Percentiles rank a stretch among this genome's conserved stretches.
Conservation (phyloP, 805 yeast species). For the Candida arabinofermentans region DNA sequence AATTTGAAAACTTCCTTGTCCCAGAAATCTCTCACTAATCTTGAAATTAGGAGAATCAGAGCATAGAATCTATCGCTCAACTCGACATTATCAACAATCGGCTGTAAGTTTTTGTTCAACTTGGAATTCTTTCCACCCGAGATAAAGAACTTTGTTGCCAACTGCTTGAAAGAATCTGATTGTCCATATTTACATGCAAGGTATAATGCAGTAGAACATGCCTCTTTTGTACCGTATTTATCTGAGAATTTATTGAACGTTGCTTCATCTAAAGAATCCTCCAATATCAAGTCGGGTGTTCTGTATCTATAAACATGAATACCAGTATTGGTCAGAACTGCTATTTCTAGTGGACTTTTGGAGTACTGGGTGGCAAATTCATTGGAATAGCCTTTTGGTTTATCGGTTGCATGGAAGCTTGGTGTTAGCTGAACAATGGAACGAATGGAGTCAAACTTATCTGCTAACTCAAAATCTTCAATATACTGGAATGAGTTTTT, state of each 20-base stretch:
- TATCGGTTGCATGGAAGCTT: conserved; percentile 63
- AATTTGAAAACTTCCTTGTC: conserved; percentile 56
- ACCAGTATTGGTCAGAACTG: conserved; percentile 77
- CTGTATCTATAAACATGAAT: conserved; percentile 72
- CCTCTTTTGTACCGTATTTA: conserved; percentile 83
- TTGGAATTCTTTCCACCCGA: conserved; percentile 53
- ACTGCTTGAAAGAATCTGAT: conserved; percentile 43
- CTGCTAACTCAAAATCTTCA: conserved; percentile 78
- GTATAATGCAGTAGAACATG: conserved; percentile 83
- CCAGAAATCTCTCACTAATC: conserved; percentile 83
- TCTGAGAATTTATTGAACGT: conserved; percentile 66
- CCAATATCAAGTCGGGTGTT: conserved; percentile 76
- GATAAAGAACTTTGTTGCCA: conserved; percentile 48
- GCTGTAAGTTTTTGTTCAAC: conserved; percentile 31
- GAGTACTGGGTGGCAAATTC: conserved; percentile 84
- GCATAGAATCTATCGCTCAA: conserved; percentile 92
- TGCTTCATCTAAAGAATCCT: conserved; percentile 56
- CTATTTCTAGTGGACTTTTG: conserved; percentile 62
- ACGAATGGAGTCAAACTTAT: conserved; percentile 52
- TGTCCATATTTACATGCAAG: conserved; percentile 73
- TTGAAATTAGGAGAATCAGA: conserved; percentile 68
- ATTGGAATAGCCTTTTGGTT: conserved; percentile 81
- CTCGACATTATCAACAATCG: conserved; percentile 68
- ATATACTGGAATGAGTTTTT: conserved; percentile 67
- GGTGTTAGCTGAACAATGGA: conserved; percentile 71